Evolutionary conservation across 768 basidiomycete genomes (phyloP), one percentile per base, ranked within the genome.

Genomic region (Pilatotrama ljubarskyi): DNA sequence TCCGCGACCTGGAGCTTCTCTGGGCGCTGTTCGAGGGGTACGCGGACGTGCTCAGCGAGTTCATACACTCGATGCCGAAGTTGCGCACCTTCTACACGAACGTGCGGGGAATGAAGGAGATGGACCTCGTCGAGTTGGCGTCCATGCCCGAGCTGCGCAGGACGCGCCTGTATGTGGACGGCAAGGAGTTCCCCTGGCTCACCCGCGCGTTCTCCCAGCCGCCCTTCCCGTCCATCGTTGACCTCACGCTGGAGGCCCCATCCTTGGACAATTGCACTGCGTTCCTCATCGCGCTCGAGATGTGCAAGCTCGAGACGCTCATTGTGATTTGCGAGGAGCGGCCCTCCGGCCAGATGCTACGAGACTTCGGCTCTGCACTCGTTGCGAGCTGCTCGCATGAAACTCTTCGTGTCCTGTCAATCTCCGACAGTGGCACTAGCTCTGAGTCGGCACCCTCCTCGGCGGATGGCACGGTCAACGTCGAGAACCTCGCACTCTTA

Each of bases 161-260:
- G 46, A 49, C 59, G 25, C 36, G 26, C 9, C 22, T 50, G 25
- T 49, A 41, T n/a, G 6, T 60, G 14, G 22, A 29, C 18, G 38
- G 29, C 11, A 22, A 29, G 37, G 47, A 54, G 17, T 48, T 38
- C 15, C 37, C 46, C 6, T 50, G 44, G 52, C 46, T 53, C 2
- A 5, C 17, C 14, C n/a, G 32, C 7, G 46, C 24, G 20, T 10
- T 18, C 10, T 46, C n/a, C 37, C 3, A n/a, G 14, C 44, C 24
- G 22, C 47, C 59, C 18, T 60, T 60, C 38, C 36, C 37, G 25
- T 13, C 29, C 0, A 25, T 60, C 17, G 52, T 41, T 1, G 59
- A 49, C n/a, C 46, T 60, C 25, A 54, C 38, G 18, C 52, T 60
- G 5, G 46, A 60, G 36, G 47, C 35, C 3, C 52, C 37, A 13